Evolutionary conservation across 2,329 filamentous ascomycete genomes (phyloP).

Genomic region (Aspergillus caelatus): DNA sequence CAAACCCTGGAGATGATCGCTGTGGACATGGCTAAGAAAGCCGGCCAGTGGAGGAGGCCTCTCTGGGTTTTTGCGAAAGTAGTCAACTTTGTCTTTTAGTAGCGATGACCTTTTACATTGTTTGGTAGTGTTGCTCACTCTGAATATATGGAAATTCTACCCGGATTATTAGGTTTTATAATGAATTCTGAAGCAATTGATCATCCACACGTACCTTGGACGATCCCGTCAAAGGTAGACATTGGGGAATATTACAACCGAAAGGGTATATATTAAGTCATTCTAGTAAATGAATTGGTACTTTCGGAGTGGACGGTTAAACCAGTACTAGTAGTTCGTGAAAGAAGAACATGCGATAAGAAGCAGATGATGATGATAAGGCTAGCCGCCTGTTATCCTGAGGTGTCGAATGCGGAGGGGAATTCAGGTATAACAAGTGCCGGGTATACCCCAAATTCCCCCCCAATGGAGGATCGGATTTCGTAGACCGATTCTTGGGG

Average conservation of each 20-base stretch:
- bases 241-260: slow-evolving; percentile 48
- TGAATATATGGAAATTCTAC: slow-evolving; percentile 77
- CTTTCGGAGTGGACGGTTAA: background rate
- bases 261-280: background rate
- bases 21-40: slow-evolving; percentile 91
- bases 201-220: slow-evolving; percentile 46
- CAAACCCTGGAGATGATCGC: slow-evolving; percentile 81
- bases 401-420: slow-evolving; percentile 1
- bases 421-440: background rate
- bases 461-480: background rate
- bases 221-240: slow-evolving; percentile 76
- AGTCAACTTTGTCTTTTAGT: slow-evolving; percentile 67
- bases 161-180: slow-evolving; percentile 16
- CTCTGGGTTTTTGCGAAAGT: slow-evolving; percentile 66
- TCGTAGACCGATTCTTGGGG: background rate
- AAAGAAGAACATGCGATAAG: background rate
- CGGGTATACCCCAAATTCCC: background rate
- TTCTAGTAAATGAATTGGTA: background rate
- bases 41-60: slow-evolving; percentile 71
- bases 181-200: background rate
- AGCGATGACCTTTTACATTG: background rate
- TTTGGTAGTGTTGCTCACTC: slow-evolving; percentile 47
- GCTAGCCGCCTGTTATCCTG: background rate
- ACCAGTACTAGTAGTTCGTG: too few relatives aligned
- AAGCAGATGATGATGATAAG: background rate